Evolutionary conservation across 306 rosid species (phyloP).

Genomic region (Glycine tomentella): DNA sequence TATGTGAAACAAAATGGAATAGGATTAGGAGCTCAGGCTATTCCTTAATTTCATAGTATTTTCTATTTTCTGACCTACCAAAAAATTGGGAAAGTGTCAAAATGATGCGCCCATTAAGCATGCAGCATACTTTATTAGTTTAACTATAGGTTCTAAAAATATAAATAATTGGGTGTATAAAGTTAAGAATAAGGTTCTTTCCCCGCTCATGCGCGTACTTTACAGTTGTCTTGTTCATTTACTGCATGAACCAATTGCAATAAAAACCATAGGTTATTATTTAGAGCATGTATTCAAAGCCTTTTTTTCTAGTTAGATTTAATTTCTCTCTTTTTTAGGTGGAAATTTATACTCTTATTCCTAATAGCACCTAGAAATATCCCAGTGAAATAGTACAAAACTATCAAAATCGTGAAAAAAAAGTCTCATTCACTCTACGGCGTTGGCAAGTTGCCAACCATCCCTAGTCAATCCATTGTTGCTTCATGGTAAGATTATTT

Average conservation of each 20-base stretch:
- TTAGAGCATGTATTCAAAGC: not conserved
- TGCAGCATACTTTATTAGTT: not conserved
- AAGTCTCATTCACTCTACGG: too few relatives aligned
- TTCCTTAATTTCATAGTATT: conserved; percentile 18
- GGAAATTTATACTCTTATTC: not conserved
- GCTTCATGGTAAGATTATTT: not conserved
- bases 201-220: conserved; percentile 10
- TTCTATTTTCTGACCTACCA: not conserved
- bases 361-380: not conserved
- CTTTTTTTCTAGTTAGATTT: not conserved
- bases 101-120: not conserved
- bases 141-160: not conserved
- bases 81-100: not conserved
- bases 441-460: not conserved
- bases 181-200: conserved; percentile 14
- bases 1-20: not conserved
- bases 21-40: not conserved
- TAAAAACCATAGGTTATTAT: not conserved
- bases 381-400: too few relatives aligned
- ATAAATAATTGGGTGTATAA: not conserved
- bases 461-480: not conserved
- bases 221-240: conserved; percentile 19
- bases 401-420: too few relatives aligned
- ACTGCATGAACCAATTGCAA: conserved; percentile 22
- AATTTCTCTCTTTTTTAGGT: not conserved